These are phyloP conservation scores for Phaffia rhodozyma DNA, from an alignment of 1,284 basidiomycete genomes.

Conservation along the genomic window DNA sequence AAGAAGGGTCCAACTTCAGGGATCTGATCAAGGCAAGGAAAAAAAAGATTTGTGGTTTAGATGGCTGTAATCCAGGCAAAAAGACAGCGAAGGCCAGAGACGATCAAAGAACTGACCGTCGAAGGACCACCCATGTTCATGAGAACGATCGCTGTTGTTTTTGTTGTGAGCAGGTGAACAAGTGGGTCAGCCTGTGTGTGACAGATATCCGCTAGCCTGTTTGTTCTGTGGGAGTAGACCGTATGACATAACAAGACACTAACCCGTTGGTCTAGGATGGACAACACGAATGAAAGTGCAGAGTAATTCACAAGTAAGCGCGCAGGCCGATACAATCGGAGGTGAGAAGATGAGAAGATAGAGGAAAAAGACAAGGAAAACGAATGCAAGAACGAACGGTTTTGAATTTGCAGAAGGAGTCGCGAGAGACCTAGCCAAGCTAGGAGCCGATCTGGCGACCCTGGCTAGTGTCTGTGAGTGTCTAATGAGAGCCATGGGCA, in stretches of 20 bases:
- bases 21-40: slow-evolving; percentile 41
- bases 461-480: too few species aligned
- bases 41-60: neutral
- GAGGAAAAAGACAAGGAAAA: neutral
- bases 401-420: neutral
- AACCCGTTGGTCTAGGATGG: slow-evolving; percentile 4
- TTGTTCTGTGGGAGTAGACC: neutral
- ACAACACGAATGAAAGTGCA: too few species aligned
- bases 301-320: too few species aligned
- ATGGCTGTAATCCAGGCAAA: too few species aligned
- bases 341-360: neutral
- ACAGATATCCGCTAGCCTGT: neutral
- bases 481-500: too few species aligned
- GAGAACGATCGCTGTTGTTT: slow-evolving; percentile 8
- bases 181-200: neutral
- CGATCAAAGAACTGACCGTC: neutral
- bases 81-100: too few species aligned
- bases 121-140: slow-evolving; percentile 17
- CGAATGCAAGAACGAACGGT: neutral
- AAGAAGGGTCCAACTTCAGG: slow-evolving; percentile 81
- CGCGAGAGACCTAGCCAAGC: neutral
- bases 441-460: too few species aligned
- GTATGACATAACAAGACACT: neutral
- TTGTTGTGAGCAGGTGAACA: neutral
- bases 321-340: neutral